Percentiles rank a stretch among this genome's conserved stretches.
phyloP scores from a whole-genome alignment of 192 early-diverging fungal species.

The Podila verticillata region DNA sequence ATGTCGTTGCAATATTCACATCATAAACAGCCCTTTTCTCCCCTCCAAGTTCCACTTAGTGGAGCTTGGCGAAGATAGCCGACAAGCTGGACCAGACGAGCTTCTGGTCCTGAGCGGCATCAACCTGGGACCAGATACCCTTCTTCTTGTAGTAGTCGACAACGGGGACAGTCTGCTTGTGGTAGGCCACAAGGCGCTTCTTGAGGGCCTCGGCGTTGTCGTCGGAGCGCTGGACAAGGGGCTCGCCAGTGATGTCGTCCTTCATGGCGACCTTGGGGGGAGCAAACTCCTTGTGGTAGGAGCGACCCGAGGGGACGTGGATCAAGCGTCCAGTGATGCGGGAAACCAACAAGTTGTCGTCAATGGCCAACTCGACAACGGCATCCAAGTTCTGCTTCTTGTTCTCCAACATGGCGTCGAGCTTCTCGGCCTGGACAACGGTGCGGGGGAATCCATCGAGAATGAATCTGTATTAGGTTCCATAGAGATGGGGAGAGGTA shows the following conservation, averaged over 20 bases:
- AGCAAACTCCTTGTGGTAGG: constrained; percentile 97
- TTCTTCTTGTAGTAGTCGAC: constrained; percentile 93
- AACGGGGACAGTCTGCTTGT: constrained; percentile 84
- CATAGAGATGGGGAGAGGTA: neutral
- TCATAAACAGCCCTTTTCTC: neutral
- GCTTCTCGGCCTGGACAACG: constrained; percentile 96
- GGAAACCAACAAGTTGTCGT: constrained; percentile 92
- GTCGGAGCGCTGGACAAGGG: constrained; percentile 96
- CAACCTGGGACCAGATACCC: constrained; percentile 92
- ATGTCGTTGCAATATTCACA: neutral
- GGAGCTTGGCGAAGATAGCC: constrained; percentile 79
- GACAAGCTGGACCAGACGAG: constrained; percentile 90
- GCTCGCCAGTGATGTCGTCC: constrained; percentile 98
- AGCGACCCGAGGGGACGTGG: constrained; percentile 91
- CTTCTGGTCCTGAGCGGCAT: constrained; percentile 90
- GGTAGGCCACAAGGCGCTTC: constrained; percentile 90
- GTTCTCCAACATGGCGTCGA: constrained; percentile 93
- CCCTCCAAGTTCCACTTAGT: constrained; percentile 4
- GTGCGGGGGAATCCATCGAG: constrained; percentile 99
- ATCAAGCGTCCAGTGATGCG: constrained; percentile 98
- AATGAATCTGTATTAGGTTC: constrained; percentile 78
- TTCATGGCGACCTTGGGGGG: constrained; percentile 91
- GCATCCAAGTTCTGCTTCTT: constrained; percentile 83
- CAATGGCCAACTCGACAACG: constrained; percentile 93
- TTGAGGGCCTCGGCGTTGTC: constrained; percentile 94